Percentiles rank a stretch among this genome's conserved stretches.
These are phyloP conservation scores for Lenzites betulinus DNA, from an alignment of 768 basidiomycete genomes.

Conservation along the genomic window DNA sequence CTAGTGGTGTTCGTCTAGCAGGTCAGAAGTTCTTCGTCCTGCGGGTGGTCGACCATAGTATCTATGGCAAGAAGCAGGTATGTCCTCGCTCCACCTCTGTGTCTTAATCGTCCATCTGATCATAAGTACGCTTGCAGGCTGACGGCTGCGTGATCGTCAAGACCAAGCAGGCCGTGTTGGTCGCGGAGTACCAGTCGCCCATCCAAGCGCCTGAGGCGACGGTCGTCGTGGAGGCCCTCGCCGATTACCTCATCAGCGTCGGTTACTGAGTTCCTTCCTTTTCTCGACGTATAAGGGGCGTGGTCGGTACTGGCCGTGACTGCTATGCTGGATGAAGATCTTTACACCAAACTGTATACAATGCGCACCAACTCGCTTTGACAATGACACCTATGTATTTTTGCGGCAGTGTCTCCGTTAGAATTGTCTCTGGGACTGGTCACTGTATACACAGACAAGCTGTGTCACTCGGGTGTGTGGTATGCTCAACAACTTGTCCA, in stretches of 20 bases:
- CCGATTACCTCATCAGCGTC: constrained; percentile 71
- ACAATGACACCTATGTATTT: constrained; percentile 18
- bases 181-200: constrained; percentile 72
- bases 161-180: constrained; percentile 84
- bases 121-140: constrained; percentile 43
- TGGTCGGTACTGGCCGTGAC: constrained; percentile 9
- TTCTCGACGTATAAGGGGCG: background rate
- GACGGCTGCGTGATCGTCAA: constrained; percentile 75
- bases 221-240: constrained; percentile 64
- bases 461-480: too few species aligned
- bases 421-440: too few species aligned
- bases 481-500: too few species aligned
- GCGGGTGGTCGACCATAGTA: constrained; percentile 46
- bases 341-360: constrained; percentile 13
- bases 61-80: constrained; percentile 81
- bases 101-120: background rate
- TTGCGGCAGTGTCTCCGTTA: background rate
- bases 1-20: constrained; percentile 61
- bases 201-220: constrained; percentile 67
- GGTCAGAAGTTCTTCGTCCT: constrained; percentile 79
- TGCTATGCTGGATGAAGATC: constrained; percentile 18
- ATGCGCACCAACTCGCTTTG: constrained; percentile 10
- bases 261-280: constrained; percentile 45
- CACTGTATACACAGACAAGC: too few species aligned
- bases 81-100: constrained; percentile 32